Evolutionary conservation across 2,329 filamentous ascomycete genomes (phyloP).

Genomic region (Claviceps sp.): DNA sequence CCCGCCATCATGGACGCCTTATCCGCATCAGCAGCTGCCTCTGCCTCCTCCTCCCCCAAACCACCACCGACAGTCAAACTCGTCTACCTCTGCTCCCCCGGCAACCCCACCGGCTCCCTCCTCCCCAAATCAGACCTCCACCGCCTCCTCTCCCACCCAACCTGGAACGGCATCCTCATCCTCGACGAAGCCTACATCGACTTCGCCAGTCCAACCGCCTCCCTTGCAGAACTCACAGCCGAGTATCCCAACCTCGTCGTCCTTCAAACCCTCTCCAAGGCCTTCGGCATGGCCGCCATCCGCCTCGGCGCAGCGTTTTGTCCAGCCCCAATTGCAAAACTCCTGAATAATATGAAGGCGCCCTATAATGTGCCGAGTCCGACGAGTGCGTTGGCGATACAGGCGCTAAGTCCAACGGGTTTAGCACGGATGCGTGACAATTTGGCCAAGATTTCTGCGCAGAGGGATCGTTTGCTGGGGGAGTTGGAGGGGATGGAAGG

Average conservation of each 20-base stretch:
- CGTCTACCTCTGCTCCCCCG: slow-evolving; percentile 84
- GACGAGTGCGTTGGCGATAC: slow-evolving; percentile 66
- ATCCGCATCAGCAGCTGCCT: slow-evolving; percentile 17
- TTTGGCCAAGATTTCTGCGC: slow-evolving; percentile 53
- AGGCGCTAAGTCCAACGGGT: slow-evolving; percentile 55
- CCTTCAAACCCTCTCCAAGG: slow-evolving; percentile 97
- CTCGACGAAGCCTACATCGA: slow-evolving; percentile 95
- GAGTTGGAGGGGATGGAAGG: slow-evolving; percentile 66
- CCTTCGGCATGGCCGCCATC: slow-evolving; percentile 90
- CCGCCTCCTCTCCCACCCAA: slow-evolving; percentile 66
- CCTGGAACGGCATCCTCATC: slow-evolving; percentile 90
- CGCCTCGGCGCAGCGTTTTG: slow-evolving; percentile 79
- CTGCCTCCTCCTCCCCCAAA: too few species aligned
- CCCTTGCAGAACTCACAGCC: slow-evolving; percentile 78
- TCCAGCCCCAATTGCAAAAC: slow-evolving; percentile 54
- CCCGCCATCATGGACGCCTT: slow-evolving; percentile 54
- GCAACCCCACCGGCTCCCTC: slow-evolving; percentile 79
- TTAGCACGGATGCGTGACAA: slow-evolving; percentile 61
- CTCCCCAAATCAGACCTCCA: slow-evolving; percentile 64
- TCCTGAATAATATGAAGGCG: slow-evolving; percentile 88
- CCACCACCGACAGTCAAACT: slow-evolving; percentile 41
- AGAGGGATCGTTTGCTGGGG: slow-evolving; percentile 61
- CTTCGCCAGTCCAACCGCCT: slow-evolving; percentile 65
- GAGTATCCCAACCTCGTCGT: slow-evolving; percentile 95
- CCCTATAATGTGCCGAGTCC: slow-evolving; percentile 92